Percentiles rank a stretch among this genome's conserved stretches.
phyloP scores from a whole-genome alignment of 106 monocot species.

The Dendrobium nobile region DNA sequence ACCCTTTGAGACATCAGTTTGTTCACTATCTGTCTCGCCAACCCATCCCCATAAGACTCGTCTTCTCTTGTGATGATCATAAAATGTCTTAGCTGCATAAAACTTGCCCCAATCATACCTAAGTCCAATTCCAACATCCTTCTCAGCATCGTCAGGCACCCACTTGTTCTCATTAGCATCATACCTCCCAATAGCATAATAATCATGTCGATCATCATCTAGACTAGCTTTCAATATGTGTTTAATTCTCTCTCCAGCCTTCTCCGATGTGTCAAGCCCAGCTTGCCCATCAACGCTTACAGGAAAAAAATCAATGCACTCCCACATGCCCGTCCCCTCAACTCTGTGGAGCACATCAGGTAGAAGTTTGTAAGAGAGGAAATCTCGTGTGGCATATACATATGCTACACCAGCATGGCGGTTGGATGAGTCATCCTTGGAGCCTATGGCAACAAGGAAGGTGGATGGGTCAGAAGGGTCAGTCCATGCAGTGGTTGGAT shows the following conservation, averaged over 20 bases:
- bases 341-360: conserved; percentile 47
- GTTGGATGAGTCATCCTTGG: conserved; percentile 27
- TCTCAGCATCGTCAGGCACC: conserved; percentile 30
- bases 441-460: conserved; percentile 35
- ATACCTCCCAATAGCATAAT: conserved; percentile 44
- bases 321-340: conserved; percentile 61
- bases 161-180: conserved; percentile 23
- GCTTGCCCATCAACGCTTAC: conserved; percentile 12
- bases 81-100: conserved; percentile 74
- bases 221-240: conserved; percentile 66
- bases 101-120: conserved; percentile 70
- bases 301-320: conserved; percentile 72
- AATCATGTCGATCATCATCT: conserved; percentile 53
- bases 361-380: conserved; percentile 35
- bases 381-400: conserved; percentile 47
- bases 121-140: conserved; percentile 53
- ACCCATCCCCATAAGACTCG: conserved; percentile 66
- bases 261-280: conserved; percentile 28
- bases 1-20: conserved; percentile 47
- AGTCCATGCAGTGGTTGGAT: conserved; percentile 40
- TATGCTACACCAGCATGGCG: conserved; percentile 33
- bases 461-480: conserved; percentile 16
- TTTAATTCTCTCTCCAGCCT: conserved; percentile 13
- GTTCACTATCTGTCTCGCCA: conserved; percentile 66
- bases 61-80: conserved; percentile 26